Base-by-base conservation (phyloP, 83 land plant species). In the Picea abies region DNA sequence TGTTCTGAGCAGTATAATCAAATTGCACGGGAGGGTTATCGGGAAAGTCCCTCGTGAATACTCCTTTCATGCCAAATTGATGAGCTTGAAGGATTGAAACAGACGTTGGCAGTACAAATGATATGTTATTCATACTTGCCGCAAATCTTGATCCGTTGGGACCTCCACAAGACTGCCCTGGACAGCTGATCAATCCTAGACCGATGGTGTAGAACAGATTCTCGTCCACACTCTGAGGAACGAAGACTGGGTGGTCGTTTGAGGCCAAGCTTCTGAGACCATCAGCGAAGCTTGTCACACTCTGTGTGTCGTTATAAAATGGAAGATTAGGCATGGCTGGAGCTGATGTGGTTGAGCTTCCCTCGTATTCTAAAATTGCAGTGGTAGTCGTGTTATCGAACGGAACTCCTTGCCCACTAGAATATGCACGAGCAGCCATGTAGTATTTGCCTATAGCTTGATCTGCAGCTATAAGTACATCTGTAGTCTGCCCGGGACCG, bases 311-410 rank as follows among this genome's bases (percentile, higher is more conserved):
- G 70, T 29, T 29, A 29, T 29, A 29, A 29, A 29, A 29, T 29
- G 29, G 29, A 29, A 29, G 29, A 29, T 29, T 29, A 29, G 29
- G 29, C 29, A 29, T 29, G 29, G 29, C 29, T 29, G 29, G 29
- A 29, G 29, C 29, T 29, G 29, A 29, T 29, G 29, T 29, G 29
- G 29, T 29, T 29, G 29, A 29, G 29, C 29, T 29, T 29, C 29
- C 29, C 29, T 29, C 29, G 29, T 29, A 29, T 29, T 29, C 29
- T 29, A 29, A 29, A 29, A 29, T 89, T 89, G 91, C 86, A 52
- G 91, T 87, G 79, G 91, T 87, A 80, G 93, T 88, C 52, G 91
- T 89, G 87, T 90, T 92, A 89, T 88, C 91, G 76, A 89, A 92
- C 16, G 93, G 80, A 2, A 87, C 92, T 56, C 69, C 80, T 17